Evolutionary conservation across 2,329 filamentous ascomycete genomes (phyloP).

Genomic region (Nannizziopsis arthrosporioides): DNA sequence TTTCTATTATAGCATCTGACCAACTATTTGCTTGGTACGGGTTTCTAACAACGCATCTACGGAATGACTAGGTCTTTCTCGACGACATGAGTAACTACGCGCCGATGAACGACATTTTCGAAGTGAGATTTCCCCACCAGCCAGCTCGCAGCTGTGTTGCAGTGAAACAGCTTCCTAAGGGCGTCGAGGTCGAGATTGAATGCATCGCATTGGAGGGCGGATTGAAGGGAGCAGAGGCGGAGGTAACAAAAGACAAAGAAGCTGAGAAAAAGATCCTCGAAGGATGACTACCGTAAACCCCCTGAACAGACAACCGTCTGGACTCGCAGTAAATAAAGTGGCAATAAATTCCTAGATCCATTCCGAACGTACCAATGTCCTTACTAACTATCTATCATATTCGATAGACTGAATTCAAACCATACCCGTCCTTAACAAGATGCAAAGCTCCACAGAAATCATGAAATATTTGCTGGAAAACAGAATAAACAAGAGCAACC

Average conservation of each 20-base stretch:
- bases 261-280: no score
- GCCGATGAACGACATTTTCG: conserved; percentile 63
- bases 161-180: conserved; percentile 51
- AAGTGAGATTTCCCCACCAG: conserved; percentile 56
- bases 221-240: no score
- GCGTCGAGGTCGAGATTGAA: conserved; percentile 54
- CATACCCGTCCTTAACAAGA: background rate
- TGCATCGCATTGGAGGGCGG: conserved; percentile 42
- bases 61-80: conserved; percentile 56
- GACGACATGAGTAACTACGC: conserved; percentile 83
- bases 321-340: no score
- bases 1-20: background rate
- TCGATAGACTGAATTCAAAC: background rate
- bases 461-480: background rate
- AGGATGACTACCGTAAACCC: no score
- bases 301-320: no score
- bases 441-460: conserved; percentile 2
- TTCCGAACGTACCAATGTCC: background rate
- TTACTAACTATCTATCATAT: conserved; percentile 1
- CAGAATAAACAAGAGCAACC: background rate
- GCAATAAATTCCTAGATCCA: background rate
- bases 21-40: no score
- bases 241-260: no score
- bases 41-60: background rate
- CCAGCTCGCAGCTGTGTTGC: conserved; percentile 53